Percentiles rank a stretch among this genome's conserved stretches.
phyloP scores from a whole-genome alignment of 179 eudicot genomes.

The Nepenthes alata region DNA sequence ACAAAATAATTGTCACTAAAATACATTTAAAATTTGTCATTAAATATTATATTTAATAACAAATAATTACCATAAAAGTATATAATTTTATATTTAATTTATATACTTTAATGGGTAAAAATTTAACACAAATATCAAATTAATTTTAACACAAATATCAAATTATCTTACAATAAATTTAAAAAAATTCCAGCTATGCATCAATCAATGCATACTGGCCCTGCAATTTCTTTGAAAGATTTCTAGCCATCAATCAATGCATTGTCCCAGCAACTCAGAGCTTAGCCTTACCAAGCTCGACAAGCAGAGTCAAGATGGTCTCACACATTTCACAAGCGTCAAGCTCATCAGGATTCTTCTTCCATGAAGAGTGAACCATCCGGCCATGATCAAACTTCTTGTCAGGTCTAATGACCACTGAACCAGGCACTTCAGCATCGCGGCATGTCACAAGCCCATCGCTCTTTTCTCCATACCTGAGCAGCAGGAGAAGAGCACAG shows the following conservation, averaged over 20 bases:
- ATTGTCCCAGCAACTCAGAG: background rate
- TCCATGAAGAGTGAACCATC: conserved; percentile 94
- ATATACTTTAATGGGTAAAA: too few species aligned
- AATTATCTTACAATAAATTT: too few species aligned
- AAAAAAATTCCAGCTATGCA: too few species aligned
- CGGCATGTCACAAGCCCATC: conserved; percentile 86
- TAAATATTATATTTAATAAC: too few species aligned
- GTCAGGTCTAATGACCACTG: conserved; percentile 67
- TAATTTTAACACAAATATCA: too few species aligned
- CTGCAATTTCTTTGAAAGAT: too few species aligned
- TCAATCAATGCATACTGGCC: too few species aligned
- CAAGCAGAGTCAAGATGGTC: conserved; percentile 71
- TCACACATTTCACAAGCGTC: conserved; percentile 81
- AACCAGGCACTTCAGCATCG: conserved; percentile 95
- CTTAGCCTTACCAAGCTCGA: conserved; percentile 43
- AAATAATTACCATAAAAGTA: too few species aligned
- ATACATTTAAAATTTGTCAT: too few species aligned
- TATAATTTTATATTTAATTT: too few species aligned
- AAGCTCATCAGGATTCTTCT: conserved; percentile 36
- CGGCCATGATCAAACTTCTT: conserved; percentile 79
- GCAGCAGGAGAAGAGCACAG: conserved; percentile 60
- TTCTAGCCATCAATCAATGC: background rate
- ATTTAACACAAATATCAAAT: too few species aligned
- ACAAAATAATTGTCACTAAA: too few species aligned
- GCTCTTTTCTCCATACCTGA: conserved; percentile 84